These are phyloP conservation scores for Cryptosporidium ubiquitum DNA, from an alignment of 169 alveolate genomes.

Conservation along the genomic window DNA sequence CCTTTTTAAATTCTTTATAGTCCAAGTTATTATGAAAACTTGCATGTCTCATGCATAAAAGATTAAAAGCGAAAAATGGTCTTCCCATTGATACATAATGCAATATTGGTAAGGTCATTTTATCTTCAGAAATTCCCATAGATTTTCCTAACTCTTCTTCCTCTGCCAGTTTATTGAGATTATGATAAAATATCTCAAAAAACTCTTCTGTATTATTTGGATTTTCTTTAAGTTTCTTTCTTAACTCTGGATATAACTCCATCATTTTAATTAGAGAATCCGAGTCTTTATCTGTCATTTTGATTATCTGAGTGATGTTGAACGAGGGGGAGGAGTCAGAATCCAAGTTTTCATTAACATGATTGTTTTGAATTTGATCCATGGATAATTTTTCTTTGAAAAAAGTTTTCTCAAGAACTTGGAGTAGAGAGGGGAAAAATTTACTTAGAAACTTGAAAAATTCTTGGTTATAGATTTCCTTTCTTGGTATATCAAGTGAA, in stretches of 20 bases:
- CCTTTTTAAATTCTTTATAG: not conserved
- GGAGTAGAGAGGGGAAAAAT: constrained; percentile 10
- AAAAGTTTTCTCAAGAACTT: not conserved
- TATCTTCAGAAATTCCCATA: not conserved
- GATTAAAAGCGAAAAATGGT: constrained; percentile 74
- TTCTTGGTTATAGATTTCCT: constrained; percentile 6
- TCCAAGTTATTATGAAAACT: not conserved
- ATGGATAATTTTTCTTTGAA: not conserved
- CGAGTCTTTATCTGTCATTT: constrained; percentile 33
- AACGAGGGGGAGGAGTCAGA: not conserved
- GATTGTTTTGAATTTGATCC: not conserved
- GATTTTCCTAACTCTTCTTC: not conserved
- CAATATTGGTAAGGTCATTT: constrained; percentile 74
- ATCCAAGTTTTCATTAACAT: not conserved
- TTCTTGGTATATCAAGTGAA: constrained; percentile 17
- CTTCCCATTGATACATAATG: constrained; percentile 79
- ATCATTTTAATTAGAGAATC: constrained; percentile 11
- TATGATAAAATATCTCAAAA: not conserved
- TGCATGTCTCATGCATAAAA: constrained; percentile 66
- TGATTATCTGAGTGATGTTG: constrained; percentile 16
- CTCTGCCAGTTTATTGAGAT: not conserved
- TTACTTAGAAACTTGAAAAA: not conserved
- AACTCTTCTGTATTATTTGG: not conserved
- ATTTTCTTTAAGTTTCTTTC: not conserved
- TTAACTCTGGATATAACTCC: constrained; percentile 12